These are phyloP conservation scores for Candida smagusa DNA, from an alignment of 1,139 yeast species.

Conservation along the genomic window DNA sequence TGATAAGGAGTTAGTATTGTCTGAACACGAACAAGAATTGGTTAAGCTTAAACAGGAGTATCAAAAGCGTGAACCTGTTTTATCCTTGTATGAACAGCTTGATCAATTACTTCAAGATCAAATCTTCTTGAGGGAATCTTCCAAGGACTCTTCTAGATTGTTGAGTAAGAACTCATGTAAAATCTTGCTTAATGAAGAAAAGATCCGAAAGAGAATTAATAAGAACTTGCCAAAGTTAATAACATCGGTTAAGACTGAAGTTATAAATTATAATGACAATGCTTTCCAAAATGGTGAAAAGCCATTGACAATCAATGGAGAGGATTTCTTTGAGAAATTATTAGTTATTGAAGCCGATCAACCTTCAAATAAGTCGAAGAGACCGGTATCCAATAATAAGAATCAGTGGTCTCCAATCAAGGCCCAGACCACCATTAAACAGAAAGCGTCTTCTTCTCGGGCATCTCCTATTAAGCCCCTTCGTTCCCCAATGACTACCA, in stretches of 20 bases:
- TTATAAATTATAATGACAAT: constrained; percentile 44
- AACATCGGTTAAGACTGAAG: constrained; percentile 44
- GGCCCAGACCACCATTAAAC: not conserved
- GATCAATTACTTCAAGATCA: constrained; percentile 60
- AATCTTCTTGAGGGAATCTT: constrained; percentile 58
- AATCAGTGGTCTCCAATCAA: constrained; percentile 1
- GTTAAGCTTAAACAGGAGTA: constrained; percentile 47
- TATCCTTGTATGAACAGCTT: constrained; percentile 53
- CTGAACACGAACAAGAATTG: constrained; percentile 63
- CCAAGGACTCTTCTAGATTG: constrained; percentile 78
- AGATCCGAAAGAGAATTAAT: constrained; percentile 61
- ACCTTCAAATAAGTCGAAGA: not conserved
- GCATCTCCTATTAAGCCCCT: constrained; percentile 2
- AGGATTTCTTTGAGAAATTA: constrained; percentile 44
- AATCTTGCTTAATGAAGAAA: constrained; percentile 77
- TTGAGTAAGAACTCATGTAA: constrained; percentile 76
- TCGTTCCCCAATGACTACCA: constrained; percentile 4
- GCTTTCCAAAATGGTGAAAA: constrained; percentile 28
- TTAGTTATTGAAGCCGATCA: constrained; percentile 41
- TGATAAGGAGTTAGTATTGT: constrained; percentile 53
- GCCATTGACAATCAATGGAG: constrained; percentile 44
- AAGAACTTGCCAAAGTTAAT: constrained; percentile 67
- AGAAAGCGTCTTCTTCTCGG: not conserved
- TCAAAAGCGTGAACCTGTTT: constrained; percentile 51
- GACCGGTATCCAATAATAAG: not conserved